Evolutionary conservation across 1,284 basidiomycete species (phyloP), one percentile per base, ranked within the genome.

Genomic region (Cryptococcus sp.): DNA sequence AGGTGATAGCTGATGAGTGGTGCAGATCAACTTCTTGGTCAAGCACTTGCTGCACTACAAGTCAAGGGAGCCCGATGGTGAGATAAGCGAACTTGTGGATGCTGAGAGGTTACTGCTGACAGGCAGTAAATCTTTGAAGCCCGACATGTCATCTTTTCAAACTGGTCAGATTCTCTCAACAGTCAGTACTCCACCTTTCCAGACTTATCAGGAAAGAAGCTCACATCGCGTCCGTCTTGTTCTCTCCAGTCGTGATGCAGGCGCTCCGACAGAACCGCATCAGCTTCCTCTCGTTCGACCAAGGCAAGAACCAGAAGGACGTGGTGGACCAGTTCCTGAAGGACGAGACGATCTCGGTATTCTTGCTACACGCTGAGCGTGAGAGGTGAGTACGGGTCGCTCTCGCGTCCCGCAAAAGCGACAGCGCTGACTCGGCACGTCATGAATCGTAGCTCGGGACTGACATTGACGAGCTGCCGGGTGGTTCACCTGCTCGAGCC

Each of bases 401-500:
- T 6, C 18, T 20, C 1, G 23, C 15, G 9, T 16, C 33, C 43
- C 2, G 38, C 9, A 13, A 52, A 7, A 20, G 39, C 16, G 33
- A 23, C 15, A 20, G 33, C 15, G 33, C 42, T 33, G 37, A 47
- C 38, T 47, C 59, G 47, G 52, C 16, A 5, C 28, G 28, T 15
- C 13, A 12, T 40, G 11, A 21, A 11, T 36, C 47, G 15, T 40
- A 72, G 72, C 49, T 67, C 75, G 12, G 76, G 76, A 8, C 61
- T 78, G 57, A 77, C 76, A 1, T 55, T 78, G 52, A 78, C 76
- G 0, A 67, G 71, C 1, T 75, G 72, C 35, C 59, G 63, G n/a
- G 73, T 75, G 1, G 75, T 76, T n/a, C 76, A 78, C 55, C 61
- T 78, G 12, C 67, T 78, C 21, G 76, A 78, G 55, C 76, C 76